Evolutionary conservation across 345 rosid species (phyloP), one percentile per base, ranked within the genome.

Genomic region (Salix koriyanagi): DNA sequence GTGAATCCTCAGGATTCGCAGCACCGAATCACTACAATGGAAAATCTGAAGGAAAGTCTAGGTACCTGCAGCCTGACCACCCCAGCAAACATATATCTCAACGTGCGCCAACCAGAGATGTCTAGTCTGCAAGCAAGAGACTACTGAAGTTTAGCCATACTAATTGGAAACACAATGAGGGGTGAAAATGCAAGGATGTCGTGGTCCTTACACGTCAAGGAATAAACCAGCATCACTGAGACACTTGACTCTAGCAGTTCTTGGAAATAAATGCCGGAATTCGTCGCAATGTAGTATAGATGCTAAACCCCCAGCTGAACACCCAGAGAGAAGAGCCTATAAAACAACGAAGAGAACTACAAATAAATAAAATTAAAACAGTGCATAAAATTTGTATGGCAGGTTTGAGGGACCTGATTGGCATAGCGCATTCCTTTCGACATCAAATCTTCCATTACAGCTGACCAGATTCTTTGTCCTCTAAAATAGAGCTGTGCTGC

Each of bases 261-360:
- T 36, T 16, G 92, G 91, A 75, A 93, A 91, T 74, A 93, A 77
- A 82, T 80, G 75, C 77, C 94, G 88, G 78, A 96, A 96, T 84
- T 91, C 91, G 69, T 96, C 99, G 18, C 98, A 92, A 67, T 93
- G 96, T 67, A 96, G 75, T 73, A 93, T 91, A 44, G 98, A 77
- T 46, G 99, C 99, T 65, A 96, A 79, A 70, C 97, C 99, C 75
- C 99, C 98, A 65, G 99, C 97, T 56, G 99, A 96, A 81, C 96
- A 91, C 7, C 98, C 97, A 19, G 99, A 93, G 66, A 96, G 97
- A 83, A 93, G 94, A 68, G 91, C 94, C 99, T 95, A 83, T 58
- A 66, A 75, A 23, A 37, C 75, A 68, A 77, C 7, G 23, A 19
- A 8, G 11, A 26, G 26, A 21, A 34, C 1, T 23, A 19, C 67